These are phyloP conservation scores for Glycyrrhiza uralensis DNA, from an alignment of 306 rosid species.

Conservation along the genomic window DNA sequence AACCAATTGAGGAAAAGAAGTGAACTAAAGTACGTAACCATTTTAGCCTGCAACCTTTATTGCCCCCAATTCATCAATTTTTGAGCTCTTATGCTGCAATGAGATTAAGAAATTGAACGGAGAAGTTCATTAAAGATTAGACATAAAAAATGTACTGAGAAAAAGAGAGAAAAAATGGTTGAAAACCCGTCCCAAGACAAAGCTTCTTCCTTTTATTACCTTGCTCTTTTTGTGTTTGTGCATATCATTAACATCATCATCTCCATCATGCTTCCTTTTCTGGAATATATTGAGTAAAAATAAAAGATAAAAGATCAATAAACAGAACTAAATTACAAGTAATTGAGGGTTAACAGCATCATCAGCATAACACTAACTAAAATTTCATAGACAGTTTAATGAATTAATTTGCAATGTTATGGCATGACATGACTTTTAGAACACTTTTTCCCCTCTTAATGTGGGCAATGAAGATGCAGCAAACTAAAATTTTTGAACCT, in stretches of 20 bases:
- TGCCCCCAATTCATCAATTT: constrained; percentile 80
- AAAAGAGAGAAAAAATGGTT: background rate
- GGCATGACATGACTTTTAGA: constrained; percentile 5
- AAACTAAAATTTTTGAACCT: constrained; percentile 56
- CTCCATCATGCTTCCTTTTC: constrained; percentile 99
- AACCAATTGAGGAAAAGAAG: constrained; percentile 63
- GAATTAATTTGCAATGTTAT: background rate
- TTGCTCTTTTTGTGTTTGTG: constrained; percentile 98
- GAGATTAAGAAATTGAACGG: constrained; percentile 23
- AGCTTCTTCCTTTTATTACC: constrained; percentile 57
- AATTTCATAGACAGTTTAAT: background rate
- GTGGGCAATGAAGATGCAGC: constrained; percentile 15
- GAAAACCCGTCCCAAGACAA: background rate
- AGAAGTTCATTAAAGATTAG: background rate
- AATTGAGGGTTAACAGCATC: background rate
- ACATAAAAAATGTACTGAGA: constrained; percentile 5
- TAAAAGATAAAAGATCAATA: background rate
- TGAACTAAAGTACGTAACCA: constrained; percentile 43
- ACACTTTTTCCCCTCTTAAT: background rate
- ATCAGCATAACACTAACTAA: background rate
- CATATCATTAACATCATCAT: constrained; percentile 76
- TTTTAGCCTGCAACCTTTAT: constrained; percentile 82
- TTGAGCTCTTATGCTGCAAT: constrained; percentile 88
- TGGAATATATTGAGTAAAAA: constrained; percentile 39
- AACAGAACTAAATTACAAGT: constrained; percentile 16